A percentile compares a stretch with the other conserved stretches of the same genome.
Evolutionary conservation across 768 basidiomycete species (phyloP).

Genomic region (Russula foetens): DNA sequence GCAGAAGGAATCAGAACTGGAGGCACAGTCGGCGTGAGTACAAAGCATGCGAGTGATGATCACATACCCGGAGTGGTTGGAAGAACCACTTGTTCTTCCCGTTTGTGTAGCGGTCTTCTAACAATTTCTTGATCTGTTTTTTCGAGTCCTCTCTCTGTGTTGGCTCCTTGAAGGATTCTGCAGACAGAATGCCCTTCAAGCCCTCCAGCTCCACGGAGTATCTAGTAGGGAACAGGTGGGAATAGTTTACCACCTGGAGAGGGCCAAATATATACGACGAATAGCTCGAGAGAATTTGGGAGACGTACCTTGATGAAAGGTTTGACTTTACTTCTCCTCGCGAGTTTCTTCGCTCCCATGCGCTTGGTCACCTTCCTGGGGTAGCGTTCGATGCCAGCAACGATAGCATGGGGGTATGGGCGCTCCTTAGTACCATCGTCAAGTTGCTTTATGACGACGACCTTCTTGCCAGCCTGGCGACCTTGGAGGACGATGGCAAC

Average conservation of each 20-base stretch:
- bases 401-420: slow-evolving; percentile 96
- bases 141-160: slow-evolving; percentile 91
- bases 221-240: slow-evolving; percentile 98
- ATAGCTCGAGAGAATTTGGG: neutral
- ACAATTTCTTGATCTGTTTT: slow-evolving; percentile 91
- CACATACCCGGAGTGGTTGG: slow-evolving; percentile 67
- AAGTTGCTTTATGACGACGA: slow-evolving; percentile 95
- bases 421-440: slow-evolving; percentile 97
- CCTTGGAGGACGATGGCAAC: slow-evolving; percentile 97
- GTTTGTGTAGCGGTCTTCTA: slow-evolving; percentile 88
- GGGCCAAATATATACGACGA: neutral
- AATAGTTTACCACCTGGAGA: slow-evolving; percentile 88
- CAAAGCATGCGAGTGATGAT: neutral
- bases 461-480: slow-evolving; percentile 99
- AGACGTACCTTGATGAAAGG: slow-evolving; percentile 94
- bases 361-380: slow-evolving; percentile 95
- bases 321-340: slow-evolving; percentile 93
- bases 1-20: slow-evolving; percentile 31
- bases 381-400: slow-evolving; percentile 97
- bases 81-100: slow-evolving; percentile 99
- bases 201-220: slow-evolving; percentile 95
- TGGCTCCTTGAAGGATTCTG: slow-evolving; percentile 96
- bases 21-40: neutral
- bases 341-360: slow-evolving; percentile 95
- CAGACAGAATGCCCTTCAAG: slow-evolving; percentile 75